Evolutionary conservation across 2,329 filamentous ascomycete species (phyloP).

Genomic region (Botrytis paeoniae): DNA sequence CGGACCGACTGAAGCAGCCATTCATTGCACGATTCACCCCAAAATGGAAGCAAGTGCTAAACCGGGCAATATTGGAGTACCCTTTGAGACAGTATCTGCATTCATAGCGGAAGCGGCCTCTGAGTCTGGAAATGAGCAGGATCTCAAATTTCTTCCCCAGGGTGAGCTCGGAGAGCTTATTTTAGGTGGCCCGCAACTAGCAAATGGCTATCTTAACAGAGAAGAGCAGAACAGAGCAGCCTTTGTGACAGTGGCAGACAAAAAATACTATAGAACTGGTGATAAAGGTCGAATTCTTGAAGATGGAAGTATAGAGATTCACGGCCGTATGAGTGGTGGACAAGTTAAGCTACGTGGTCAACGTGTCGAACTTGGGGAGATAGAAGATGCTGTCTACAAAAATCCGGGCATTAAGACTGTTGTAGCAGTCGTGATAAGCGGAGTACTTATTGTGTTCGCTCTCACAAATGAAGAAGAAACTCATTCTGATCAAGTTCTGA

Average conservation of each 20-base stretch:
- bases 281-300: slow-evolving; percentile 71
- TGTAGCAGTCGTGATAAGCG: slow-evolving; percentile 63
- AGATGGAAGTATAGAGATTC: slow-evolving; percentile 73
- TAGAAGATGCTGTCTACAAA: slow-evolving; percentile 67
- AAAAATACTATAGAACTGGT: slow-evolving; percentile 76
- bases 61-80: slow-evolving; percentile 70
- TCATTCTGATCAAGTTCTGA: slow-evolving; percentile 47
- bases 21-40: slow-evolving; percentile 79
- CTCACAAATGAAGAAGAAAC: slow-evolving; percentile 42
- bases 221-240: slow-evolving; percentile 68
- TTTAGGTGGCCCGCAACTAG: slow-evolving; percentile 76
- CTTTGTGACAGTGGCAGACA: slow-evolving; percentile 64
- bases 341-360: slow-evolving; percentile 88
- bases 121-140: slow-evolving; percentile 23
- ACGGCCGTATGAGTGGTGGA: slow-evolving; percentile 74
- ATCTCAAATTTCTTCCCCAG: slow-evolving; percentile 32
- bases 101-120: slow-evolving; percentile 34
- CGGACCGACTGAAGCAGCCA: slow-evolving; percentile 86
- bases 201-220: slow-evolving; percentile 77
- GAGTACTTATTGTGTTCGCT: slow-evolving; percentile 68
- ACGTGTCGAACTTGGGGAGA: slow-evolving; percentile 74
- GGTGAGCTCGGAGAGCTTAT: slow-evolving; percentile 60
- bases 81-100: slow-evolving; percentile 67
- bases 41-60: slow-evolving; percentile 55
- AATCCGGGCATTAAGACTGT: slow-evolving; percentile 61